Percentiles rank a stretch among this genome's conserved stretches.
phyloP scores from a whole-genome alignment of 2,329 filamentous ascomycete genomes.

The Mycocentrospora acerina region DNA sequence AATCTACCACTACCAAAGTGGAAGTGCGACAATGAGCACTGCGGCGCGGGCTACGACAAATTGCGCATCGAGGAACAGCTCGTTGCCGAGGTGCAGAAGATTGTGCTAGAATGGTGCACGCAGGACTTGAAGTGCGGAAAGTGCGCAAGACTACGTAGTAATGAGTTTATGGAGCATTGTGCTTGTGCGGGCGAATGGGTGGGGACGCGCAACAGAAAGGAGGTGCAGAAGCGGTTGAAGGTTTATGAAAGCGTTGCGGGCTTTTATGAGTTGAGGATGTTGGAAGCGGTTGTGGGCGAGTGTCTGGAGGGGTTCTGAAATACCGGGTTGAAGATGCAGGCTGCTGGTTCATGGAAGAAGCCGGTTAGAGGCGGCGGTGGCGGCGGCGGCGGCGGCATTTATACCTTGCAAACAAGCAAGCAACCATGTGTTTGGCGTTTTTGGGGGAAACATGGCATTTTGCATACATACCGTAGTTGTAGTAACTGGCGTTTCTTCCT shows the following conservation, averaged over 20 bases:
- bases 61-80: constrained; percentile 81
- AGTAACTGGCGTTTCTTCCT: no score
- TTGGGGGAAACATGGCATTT: no score
- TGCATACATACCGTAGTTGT: no score
- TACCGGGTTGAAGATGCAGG: no score
- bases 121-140: constrained; percentile 90
- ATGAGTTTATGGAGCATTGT: constrained; percentile 97
- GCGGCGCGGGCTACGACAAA: constrained; percentile 73
- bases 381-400: no score
- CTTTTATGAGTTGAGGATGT: constrained; percentile 80
- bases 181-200: constrained; percentile 87
- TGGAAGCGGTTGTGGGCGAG: constrained; percentile 71
- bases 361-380: no score
- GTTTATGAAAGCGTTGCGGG: constrained; percentile 74
- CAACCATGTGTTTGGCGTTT: no score
- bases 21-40: constrained; percentile 68
- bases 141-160: constrained; percentile 66
- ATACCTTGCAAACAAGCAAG: no score
- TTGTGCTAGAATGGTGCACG: constrained; percentile 77
- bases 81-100: constrained; percentile 72
- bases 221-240: constrained; percentile 63
- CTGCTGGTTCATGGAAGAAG: no score
- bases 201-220: constrained; percentile 67
- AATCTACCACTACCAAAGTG: constrained; percentile 61
- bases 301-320: constrained; percentile 53